These are phyloP conservation scores for Aspergillus proliferans DNA, from an alignment of 2,329 filamentous ascomycete genomes.

Conservation along the genomic window DNA sequence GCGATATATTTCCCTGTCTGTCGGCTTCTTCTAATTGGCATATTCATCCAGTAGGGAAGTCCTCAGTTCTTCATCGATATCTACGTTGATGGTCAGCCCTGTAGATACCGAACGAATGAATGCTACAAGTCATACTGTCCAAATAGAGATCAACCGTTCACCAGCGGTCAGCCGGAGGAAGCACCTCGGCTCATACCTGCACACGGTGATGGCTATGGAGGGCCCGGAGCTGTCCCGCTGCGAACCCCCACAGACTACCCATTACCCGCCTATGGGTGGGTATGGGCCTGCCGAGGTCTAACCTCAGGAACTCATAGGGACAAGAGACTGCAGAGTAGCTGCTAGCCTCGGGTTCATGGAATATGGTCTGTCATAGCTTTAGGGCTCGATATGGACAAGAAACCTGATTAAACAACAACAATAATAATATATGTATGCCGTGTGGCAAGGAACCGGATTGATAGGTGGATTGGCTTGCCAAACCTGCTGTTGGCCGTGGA, in stretches of 20 bases:
- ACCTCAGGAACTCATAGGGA: too few relatives aligned
- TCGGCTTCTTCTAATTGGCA: slow-evolving; percentile 3
- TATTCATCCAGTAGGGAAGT: slow-evolving; percentile 9
- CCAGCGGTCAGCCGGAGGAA: slow-evolving; percentile 17
- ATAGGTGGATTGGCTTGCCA: too few relatives aligned
- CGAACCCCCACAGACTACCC: background rate
- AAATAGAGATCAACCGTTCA: slow-evolving; percentile 28
- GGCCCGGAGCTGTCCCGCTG: background rate
- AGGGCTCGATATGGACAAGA: too few relatives aligned
- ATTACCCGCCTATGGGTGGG: background rate
- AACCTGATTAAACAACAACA: too few relatives aligned
- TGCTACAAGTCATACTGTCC: slow-evolving; percentile 11
- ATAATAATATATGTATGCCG: too few relatives aligned
- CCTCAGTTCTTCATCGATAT: slow-evolving; percentile 6
- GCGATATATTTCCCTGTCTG: too few relatives aligned
- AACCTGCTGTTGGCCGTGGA: too few relatives aligned
- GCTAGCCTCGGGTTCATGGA: too few relatives aligned
- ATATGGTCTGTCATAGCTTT: too few relatives aligned
- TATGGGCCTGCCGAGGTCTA: background rate
- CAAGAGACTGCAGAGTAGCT: too few relatives aligned
- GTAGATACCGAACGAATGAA: background rate
- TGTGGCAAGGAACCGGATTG: too few relatives aligned
- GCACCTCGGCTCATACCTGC: slow-evolving; percentile 10
- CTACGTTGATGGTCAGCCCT: slow-evolving; percentile 1
- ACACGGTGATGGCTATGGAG: slow-evolving; percentile 21